Conservation (phyloP, 257 asterid genomes). For the Penstemon eatonii region DNA sequence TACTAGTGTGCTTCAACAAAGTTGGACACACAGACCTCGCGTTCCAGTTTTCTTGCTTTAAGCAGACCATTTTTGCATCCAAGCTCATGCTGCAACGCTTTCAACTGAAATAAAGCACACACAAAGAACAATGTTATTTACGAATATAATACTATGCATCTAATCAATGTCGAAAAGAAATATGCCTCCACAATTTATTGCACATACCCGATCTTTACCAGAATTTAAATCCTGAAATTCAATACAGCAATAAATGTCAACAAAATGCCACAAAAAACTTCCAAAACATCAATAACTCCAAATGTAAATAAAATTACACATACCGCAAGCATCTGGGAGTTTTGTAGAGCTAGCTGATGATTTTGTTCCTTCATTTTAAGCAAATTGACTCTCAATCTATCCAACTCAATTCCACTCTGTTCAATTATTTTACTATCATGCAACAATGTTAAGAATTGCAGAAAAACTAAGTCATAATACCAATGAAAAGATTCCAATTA, state of each 20-base stretch:
- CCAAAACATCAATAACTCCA: slow-evolving; percentile 17
- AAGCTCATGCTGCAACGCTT: slow-evolving; percentile 66
- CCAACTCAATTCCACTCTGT: slow-evolving; percentile 59
- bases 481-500: slow-evolving; percentile 4
- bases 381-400: slow-evolving; percentile 50
- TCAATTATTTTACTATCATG: slow-evolving; percentile 59
- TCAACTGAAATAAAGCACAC: slow-evolving; percentile 45
- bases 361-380: slow-evolving; percentile 71
- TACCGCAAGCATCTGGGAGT: slow-evolving; percentile 60
- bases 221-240: slow-evolving; percentile 70
- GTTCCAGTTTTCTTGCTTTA: slow-evolving; percentile 43
- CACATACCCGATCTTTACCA: slow-evolving; percentile 65
- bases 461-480: not conserved
- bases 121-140: slow-evolving; percentile 4
- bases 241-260: slow-evolving; percentile 25
- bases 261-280: slow-evolving; percentile 18
- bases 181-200: slow-evolving; percentile 1
- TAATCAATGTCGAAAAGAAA: slow-evolving; percentile 10
- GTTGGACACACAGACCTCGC: slow-evolving; percentile 43
- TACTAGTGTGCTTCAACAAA: slow-evolving; percentile 11
- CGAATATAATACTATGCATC: not conserved
- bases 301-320: slow-evolving; percentile 19
- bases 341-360: slow-evolving; percentile 55
- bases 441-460: slow-evolving; percentile 35
- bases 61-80: slow-evolving; percentile 60